Conservation (phyloP, 2,329 filamentous ascomycete species). For the Mycogone perniciosa region DNA sequence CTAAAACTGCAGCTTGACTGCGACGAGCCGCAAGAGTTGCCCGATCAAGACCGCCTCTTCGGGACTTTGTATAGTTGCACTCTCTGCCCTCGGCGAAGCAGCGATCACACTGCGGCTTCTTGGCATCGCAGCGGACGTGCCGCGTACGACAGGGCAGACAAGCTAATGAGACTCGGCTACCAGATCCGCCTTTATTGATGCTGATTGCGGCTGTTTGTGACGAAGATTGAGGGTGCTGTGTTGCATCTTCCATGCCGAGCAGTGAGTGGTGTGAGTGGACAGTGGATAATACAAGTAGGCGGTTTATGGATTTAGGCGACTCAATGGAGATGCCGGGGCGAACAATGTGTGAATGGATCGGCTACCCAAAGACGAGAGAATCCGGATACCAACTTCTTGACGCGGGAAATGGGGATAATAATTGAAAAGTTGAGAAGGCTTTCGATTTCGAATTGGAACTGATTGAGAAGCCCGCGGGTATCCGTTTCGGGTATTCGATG, state of each 20-base stretch:
- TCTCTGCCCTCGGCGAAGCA: slow-evolving; percentile 37
- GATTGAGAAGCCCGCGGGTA: slow-evolving; percentile 7
- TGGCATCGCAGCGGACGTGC: slow-evolving; percentile 48
- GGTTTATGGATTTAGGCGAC: neutral
- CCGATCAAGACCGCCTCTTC: slow-evolving; percentile 37
- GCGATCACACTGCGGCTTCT: slow-evolving; percentile 39
- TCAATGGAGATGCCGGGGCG: neutral
- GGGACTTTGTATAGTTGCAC: slow-evolving; percentile 46
- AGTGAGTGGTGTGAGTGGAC: too few relatives aligned
- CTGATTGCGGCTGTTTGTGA: neutral
- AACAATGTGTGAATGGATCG: neutral
- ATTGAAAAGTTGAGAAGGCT: neutral
- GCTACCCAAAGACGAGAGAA: neutral
- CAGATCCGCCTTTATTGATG: slow-evolving; percentile 1
- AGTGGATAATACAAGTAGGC: too few relatives aligned
- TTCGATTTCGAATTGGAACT: slow-evolving; percentile 1
- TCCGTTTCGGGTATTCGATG: slow-evolving; percentile 11
- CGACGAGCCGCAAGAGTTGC: slow-evolving; percentile 23
- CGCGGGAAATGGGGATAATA: neutral
- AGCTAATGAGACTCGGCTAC: slow-evolving; percentile 30
- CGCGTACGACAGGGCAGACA: slow-evolving; percentile 46
- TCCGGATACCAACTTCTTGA: neutral
- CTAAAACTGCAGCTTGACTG: slow-evolving; percentile 18
- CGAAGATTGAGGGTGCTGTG: neutral
- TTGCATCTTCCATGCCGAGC: too few relatives aligned